Evolutionary conservation across 164 flowering plant species (phyloP).

Genomic region (Dillenia suffruticosa): DNA sequence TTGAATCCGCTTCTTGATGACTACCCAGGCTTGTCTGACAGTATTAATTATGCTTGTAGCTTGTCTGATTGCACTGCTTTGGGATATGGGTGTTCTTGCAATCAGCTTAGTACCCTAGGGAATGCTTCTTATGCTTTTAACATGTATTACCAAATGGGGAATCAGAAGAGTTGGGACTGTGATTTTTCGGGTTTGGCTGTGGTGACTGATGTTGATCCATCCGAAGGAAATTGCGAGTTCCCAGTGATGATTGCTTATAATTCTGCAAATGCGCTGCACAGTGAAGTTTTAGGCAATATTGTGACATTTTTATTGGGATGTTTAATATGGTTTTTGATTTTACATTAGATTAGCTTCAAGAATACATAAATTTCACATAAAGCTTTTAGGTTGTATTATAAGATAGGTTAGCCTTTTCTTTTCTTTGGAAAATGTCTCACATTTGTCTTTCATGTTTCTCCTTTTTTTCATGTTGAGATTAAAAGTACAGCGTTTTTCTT

Average conservation of each 20-base stretch:
- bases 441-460: too few relatives aligned
- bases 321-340: slow-evolving; percentile 7
- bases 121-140: slow-evolving; percentile 88
- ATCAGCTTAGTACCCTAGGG: slow-evolving; percentile 34
- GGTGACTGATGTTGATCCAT: slow-evolving; percentile 51
- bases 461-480: too few relatives aligned
- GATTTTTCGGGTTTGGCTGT: slow-evolving; percentile 57
- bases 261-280: slow-evolving; percentile 14
- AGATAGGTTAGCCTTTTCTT: too few relatives aligned
- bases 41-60: slow-evolving; percentile 59
- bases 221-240: slow-evolving; percentile 43
- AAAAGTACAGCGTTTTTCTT: too few relatives aligned
- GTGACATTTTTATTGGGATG: slow-evolving; percentile 7
- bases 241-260: slow-evolving; percentile 60
- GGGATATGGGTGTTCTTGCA: slow-evolving; percentile 71
- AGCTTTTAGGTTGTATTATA: too few relatives aligned
- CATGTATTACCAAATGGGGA: slow-evolving; percentile 62
- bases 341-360: neutral
- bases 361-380: too few relatives aligned
- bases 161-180: slow-evolving; percentile 48
- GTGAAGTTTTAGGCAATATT: slow-evolving; percentile 8
- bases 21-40: slow-evolving; percentile 27
- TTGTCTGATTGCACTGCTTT: slow-evolving; percentile 73
- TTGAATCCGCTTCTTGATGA: slow-evolving; percentile 29
- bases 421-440: too few relatives aligned